phyloP scores from a whole-genome alignment of 352 stramenopile genomes.

The Phytophthora litchii region DNA sequence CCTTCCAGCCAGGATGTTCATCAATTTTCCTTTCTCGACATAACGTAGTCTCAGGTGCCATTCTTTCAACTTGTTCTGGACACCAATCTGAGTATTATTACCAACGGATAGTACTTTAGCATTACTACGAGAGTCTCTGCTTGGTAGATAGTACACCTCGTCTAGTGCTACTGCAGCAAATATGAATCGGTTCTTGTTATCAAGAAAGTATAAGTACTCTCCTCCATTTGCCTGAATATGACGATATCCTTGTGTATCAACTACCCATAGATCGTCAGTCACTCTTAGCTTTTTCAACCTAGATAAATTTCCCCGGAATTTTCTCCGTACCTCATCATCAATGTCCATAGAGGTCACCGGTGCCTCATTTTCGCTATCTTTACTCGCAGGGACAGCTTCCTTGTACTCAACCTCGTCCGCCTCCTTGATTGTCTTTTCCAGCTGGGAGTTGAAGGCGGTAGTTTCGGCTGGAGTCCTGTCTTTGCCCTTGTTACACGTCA shows the following conservation, averaged over 20 bases:
- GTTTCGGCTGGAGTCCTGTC: neutral
- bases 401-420: neutral
- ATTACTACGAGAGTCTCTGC: slow-evolving; percentile 17
- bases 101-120: slow-evolving; percentile 3
- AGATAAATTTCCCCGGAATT: neutral
- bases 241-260: slow-evolving; percentile 23
- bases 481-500: neutral
- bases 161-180: slow-evolving; percentile 26
- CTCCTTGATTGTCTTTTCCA: neutral
- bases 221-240: slow-evolving; percentile 13
- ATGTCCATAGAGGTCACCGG: neutral
- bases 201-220: slow-evolving; percentile 13
- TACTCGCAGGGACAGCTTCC: neutral
- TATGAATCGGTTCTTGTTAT: slow-evolving; percentile 16
- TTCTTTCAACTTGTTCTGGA: slow-evolving; percentile 7
- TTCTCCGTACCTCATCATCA: neutral
- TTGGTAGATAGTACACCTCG: slow-evolving; percentile 19
- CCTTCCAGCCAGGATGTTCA: neutral
- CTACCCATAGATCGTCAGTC: slow-evolving; percentile 13
- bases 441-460: neutral
- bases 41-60: neutral
- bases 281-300: slow-evolving; percentile 12
- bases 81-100: neutral
- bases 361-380: neutral
- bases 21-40: neutral